These are phyloP conservation scores for Botryotinia calthae DNA, from an alignment of 2,329 filamentous ascomycete species.

Conservation along the genomic window DNA sequence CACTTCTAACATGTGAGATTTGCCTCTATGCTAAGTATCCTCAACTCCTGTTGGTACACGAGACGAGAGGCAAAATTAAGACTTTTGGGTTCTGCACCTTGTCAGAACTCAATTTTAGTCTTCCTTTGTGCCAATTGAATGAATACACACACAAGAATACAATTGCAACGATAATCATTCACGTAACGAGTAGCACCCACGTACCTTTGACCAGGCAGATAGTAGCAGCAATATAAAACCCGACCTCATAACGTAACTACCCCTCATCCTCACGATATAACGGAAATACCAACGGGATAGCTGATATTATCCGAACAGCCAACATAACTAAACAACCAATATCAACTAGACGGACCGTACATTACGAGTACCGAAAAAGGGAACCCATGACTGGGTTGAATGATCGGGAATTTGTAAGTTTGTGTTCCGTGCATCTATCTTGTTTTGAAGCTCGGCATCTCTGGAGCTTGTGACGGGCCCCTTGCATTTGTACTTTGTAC, in stretches of 20 bases:
- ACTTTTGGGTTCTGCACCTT: background rate
- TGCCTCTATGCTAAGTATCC: background rate
- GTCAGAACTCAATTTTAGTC: slow-evolving; percentile 3
- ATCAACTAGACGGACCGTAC: too few relatives aligned
- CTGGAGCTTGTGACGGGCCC: background rate
- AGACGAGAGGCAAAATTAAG: background rate
- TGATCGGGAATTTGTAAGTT: slow-evolving; percentile 11
- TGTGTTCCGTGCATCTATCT: background rate
- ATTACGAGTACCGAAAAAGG: background rate
- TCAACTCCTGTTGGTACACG: background rate
- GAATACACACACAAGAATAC: background rate
- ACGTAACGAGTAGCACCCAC: background rate
- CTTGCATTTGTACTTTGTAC: background rate
- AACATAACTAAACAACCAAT: too few relatives aligned
- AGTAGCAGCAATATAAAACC: background rate
- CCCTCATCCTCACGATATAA: background rate
- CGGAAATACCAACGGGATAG: too few relatives aligned
- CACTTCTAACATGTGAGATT: background rate
- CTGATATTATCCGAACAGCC: too few relatives aligned
- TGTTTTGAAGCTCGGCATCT: background rate
- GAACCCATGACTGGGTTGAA: slow-evolving; percentile 16
- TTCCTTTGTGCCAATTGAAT: background rate
- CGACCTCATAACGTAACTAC: background rate
- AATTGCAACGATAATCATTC: background rate
- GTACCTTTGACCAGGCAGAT: background rate